Evolutionary conservation across 768 basidiomycete genomes (phyloP), one percentile per base, ranked within the genome.

Genomic region (Trametes cubensis): DNA sequence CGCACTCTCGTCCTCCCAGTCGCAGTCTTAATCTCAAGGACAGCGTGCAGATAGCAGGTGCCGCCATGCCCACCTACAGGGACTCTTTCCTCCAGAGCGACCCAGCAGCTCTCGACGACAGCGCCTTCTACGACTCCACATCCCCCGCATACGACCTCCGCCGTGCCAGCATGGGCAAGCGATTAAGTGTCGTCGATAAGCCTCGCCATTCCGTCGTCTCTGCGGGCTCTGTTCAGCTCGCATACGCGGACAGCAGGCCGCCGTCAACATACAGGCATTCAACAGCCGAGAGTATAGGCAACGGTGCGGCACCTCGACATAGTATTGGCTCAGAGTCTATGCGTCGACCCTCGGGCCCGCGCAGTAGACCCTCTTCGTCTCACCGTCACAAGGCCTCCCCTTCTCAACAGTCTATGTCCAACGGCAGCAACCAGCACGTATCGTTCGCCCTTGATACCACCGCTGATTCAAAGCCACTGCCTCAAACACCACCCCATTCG

Each of bases 41-140:
- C 67, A 58, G 63, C 48, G 69, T 66, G 45, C 66, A 61, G 55
- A 68, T 67, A 25, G 56, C 67, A 14, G 66, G 66, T 44, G 60
- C 65, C 28, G 55, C 67, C 54, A 67, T 74, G 38, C 74, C 76
- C 62, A 71, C 75, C 58, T 76, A 72, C 63, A 63, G 69, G 55
- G 72, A 71, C 59, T 76, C 79, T 44, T 77, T 74, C 64, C 58
- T 69, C 18, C 67, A 65, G 47, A n/a, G 62, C 55, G 64, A 62
- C 62, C 63, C 72, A 58, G 66, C 59, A 11, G 58, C 71, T 15
- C 61, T 62, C 40, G 71, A 70, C 46, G 70, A 72, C 63, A 67
- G 74, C 30, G 63, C 71, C 2, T 73, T 64, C 58, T 69, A 72
- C 46, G 73, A 77, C 64, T 57, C 71, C 50, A 71, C 74, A 30